Base-by-base conservation (phyloP, 2,329 filamentous ascomycete genomes). In the Gnomoniopsis smithogilvyi region DNA sequence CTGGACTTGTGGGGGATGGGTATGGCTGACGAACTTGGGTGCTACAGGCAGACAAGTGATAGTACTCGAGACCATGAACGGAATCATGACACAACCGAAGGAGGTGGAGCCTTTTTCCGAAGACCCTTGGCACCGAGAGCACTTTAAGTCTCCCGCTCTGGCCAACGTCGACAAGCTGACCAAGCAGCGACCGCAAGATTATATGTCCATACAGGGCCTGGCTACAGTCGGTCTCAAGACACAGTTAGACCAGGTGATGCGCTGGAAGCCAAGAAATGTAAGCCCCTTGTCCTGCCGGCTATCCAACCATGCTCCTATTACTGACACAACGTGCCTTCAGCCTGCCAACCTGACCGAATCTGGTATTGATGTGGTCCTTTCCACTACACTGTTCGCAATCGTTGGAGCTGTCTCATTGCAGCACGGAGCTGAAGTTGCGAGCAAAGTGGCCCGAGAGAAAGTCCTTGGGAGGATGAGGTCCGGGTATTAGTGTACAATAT, bases 341-440 rank as follows among this genome's bases (percentile, higher is more conserved):
- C 82, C 86, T 22, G 78, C 87, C 62, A 87, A 92, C 66, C 80
- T 96, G 56, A 72, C 82, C 54, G 76, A 78, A 19, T 96, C 92
- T 0, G 95, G 95, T 65, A 74, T 89, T 30, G 83, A 91, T 26
- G 79, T 87, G 3, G 87, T 98, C 24, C 77, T 96, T 57, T 84
- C 89, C 51, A 87, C 92, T 62, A 85, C 91, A 3, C 68, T 99
- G 57, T 91, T 92, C 71, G 91, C 93, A 49, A 89, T 99, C 57
- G 77, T 98, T 48, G 95, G 95, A 22, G 95, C 95, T 12, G 75
- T 99, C 55, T 88, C 92, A n/a, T 78, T 99, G 68, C 92, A 97
- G 73, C 87, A 90, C 66, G 95, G 95, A 50, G 90, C 89, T 41
- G 86, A 88, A 48, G 83, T 90, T 57, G 92, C 94, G 59, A 88